Evolutionary conservation across 306 rosid species (phyloP).

Genomic region (Lathyrus tuberosus): DNA sequence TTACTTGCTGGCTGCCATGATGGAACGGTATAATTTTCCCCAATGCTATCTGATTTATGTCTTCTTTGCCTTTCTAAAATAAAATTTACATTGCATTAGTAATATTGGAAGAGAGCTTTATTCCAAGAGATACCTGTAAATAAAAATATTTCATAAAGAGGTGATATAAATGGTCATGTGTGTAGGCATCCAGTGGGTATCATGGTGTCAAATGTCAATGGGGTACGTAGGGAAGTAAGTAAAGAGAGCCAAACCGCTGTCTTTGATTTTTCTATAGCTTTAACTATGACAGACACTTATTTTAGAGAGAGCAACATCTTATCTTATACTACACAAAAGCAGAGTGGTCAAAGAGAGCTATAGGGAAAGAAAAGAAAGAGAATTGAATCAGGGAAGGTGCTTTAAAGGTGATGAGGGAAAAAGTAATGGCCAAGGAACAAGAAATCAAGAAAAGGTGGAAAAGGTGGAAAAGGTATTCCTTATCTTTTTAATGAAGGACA

Average conservation of each 20-base stretch:
- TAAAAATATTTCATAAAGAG: background rate
- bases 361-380: background rate
- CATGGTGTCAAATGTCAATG: background rate
- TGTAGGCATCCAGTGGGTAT: background rate
- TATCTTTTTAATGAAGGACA: background rate
- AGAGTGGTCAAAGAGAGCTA: background rate
- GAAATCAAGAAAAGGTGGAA: background rate
- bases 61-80: slow-evolving; percentile 17
- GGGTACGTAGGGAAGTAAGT: background rate
- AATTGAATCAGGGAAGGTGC: background rate
- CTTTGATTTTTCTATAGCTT: background rate
- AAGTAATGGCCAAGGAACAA: background rate
- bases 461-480: slow-evolving; percentile 8
- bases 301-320: background rate
- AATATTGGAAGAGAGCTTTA: slow-evolving; percentile 3
- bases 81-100: slow-evolving; percentile 16
- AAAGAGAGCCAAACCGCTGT: background rate
- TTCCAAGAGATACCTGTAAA: background rate
- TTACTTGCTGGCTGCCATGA: slow-evolving; percentile 93
- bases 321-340: background rate
- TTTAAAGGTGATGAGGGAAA: background rate
- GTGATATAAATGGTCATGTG: slow-evolving; percentile 2
- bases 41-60: slow-evolving; percentile 26
- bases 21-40: slow-evolving; percentile 71
- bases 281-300: background rate